Percentiles rank a stretch among this genome's conserved stretches.
Evolutionary conservation across 2,329 filamentous ascomycete species (phyloP).

Genomic region (Pestalotiopsis sp.): DNA sequence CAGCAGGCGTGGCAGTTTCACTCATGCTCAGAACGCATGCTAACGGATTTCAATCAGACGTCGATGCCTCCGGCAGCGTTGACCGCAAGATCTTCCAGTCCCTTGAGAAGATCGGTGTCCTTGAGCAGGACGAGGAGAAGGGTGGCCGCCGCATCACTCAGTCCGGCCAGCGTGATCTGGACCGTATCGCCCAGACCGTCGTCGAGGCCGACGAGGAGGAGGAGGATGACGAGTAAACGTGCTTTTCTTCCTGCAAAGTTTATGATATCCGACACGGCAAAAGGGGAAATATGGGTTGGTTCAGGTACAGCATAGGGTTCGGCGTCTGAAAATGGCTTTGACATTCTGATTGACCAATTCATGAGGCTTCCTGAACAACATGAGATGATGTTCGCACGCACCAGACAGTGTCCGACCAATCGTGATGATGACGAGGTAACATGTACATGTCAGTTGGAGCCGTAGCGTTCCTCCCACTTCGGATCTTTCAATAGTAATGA

Average conservation of each 20-base stretch:
- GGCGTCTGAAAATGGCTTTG: conserved; percentile 35
- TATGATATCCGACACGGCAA: conserved; percentile 13
- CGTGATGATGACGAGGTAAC: not conserved
- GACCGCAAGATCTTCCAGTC: conserved; percentile 98
- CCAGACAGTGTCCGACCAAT: not conserved
- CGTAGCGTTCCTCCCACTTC: not conserved
- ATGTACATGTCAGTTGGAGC: not conserved
- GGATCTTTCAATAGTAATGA: not conserved
- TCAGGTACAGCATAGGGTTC: conserved; percentile 34
- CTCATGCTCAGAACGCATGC: not conserved
- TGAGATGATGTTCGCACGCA: not conserved
- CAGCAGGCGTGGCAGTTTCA: not conserved
- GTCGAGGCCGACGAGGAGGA: conserved; percentile 71
- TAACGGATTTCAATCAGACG: conserved; percentile 48
- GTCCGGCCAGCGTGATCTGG: conserved; percentile 97
- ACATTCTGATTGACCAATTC: conserved; percentile 16
- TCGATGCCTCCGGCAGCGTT: conserved; percentile 91
- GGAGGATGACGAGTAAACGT: conserved; percentile 66
- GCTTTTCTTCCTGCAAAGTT: not conserved
- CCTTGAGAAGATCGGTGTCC: conserved; percentile 98
- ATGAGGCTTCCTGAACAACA: conserved; percentile 8
- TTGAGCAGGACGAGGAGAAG: conserved; percentile 98
- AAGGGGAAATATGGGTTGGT: conserved; percentile 17
- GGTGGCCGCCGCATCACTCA: conserved; percentile 98
- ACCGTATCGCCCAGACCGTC: conserved; percentile 86